These are phyloP conservation scores for Trichoderma oligosporum DNA, from an alignment of 2,329 filamentous ascomycete genomes.

Conservation along the genomic window DNA sequence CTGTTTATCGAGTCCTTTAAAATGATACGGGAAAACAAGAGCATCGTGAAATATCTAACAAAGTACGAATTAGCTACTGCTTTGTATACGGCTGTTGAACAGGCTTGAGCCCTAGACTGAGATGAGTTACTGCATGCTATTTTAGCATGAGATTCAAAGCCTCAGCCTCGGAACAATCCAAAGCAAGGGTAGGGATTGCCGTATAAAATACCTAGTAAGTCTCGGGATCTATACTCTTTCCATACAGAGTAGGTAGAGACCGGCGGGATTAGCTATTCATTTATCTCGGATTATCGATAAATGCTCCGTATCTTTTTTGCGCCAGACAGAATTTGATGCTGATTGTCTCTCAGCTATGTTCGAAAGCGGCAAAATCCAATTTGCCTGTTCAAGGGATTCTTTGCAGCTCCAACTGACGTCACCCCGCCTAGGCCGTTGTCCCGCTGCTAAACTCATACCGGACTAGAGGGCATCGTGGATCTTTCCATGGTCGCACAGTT, in stretches of 20 bases:
- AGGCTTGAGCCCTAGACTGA: not conserved
- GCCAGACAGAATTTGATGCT: too few relatives aligned
- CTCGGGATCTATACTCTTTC: too few relatives aligned
- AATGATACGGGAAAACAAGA: too few relatives aligned
- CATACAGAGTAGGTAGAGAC: too few relatives aligned
- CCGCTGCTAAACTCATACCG: not conserved
- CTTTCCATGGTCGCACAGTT: constrained; percentile 12
- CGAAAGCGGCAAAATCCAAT: constrained; percentile 2
- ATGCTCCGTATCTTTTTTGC: too few relatives aligned
- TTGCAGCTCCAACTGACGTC: constrained; percentile 7
- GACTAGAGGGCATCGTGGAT: constrained; percentile 10
- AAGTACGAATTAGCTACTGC: not conserved
- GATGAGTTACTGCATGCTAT: too few relatives aligned
- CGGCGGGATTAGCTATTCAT: too few relatives aligned
- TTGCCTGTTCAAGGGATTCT: constrained; percentile 10
- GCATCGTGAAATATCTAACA: not conserved
- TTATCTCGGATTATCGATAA: too few relatives aligned
- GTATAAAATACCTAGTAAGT: not conserved
- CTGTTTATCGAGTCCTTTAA: too few relatives aligned
- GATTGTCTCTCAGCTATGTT: not conserved
- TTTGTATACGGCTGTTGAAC: not conserved
- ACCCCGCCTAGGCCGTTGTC: constrained; percentile 3
- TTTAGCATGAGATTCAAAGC: not conserved
- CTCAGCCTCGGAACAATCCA: not conserved
- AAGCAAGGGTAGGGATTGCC: not conserved